Conservation (phyloP, 2,329 filamentous ascomycete species). For the Aspergillus proliferans region DNA sequence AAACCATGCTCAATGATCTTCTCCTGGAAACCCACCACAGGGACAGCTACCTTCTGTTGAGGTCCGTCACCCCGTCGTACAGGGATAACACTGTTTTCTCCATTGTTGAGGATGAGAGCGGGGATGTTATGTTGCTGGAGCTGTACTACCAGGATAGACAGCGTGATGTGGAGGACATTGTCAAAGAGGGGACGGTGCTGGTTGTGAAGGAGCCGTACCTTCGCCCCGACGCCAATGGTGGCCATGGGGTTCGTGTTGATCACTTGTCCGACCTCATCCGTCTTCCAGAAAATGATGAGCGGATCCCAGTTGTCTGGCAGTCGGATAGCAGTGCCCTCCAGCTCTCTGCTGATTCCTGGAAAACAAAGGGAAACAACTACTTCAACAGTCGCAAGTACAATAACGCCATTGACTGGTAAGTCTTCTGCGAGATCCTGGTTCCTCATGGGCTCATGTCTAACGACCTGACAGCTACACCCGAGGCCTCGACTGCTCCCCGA, state of each 20-base stretch:
- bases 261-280: conserved; percentile 47
- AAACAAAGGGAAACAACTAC: conserved; percentile 29
- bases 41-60: conserved; percentile 29
- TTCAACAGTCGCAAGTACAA: conserved; percentile 8
- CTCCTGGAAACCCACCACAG: conserved; percentile 37
- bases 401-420: conserved; percentile 23
- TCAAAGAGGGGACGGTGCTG: conserved; percentile 31
- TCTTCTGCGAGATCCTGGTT: background rate
- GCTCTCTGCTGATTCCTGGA: conserved; percentile 8
- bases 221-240: conserved; percentile 33
- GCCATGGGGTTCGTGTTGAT: conserved; percentile 46
- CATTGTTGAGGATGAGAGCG: conserved; percentile 38
- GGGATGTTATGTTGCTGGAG: conserved; percentile 31
- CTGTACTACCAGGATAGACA: conserved; percentile 38
- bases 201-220: conserved; percentile 53
- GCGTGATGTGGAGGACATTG: conserved; percentile 26
- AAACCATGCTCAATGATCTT: conserved; percentile 27
- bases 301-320: conserved; percentile 37
- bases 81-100: conserved; percentile 28
- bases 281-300: conserved; percentile 30
- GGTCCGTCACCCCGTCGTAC: conserved; percentile 23
- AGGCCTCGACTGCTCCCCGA: conserved; percentile 28
- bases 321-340: background rate
- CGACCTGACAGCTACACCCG: conserved; percentile 30
- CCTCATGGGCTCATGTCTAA: conserved; percentile 1